These are phyloP conservation scores for Neoscytalidium dimidiatum DNA, from an alignment of 2,329 filamentous ascomycete species.

Conservation along the genomic window DNA sequence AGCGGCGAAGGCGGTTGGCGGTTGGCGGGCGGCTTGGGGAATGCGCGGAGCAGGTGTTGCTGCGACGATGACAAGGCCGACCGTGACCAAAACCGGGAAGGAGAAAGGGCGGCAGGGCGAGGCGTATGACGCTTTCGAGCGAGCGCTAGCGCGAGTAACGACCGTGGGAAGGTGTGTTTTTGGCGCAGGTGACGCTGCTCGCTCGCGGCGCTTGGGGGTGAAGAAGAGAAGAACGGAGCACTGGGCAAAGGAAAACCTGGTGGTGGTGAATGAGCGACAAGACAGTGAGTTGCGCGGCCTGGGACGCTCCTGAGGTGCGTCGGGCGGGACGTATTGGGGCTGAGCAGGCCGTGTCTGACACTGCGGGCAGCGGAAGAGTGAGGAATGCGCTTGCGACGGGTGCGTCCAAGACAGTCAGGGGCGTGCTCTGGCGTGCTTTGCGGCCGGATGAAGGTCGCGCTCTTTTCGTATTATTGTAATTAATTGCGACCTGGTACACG, in stretches of 20 bases:
- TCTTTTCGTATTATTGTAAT: conserved; percentile 17
- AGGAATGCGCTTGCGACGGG: conserved; percentile 12
- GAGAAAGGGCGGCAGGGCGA: conserved; percentile 6
- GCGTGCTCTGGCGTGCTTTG: conserved; percentile 11
- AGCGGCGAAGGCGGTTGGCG: background rate
- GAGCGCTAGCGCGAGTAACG: conserved; percentile 16
- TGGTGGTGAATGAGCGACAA: conserved; percentile 10
- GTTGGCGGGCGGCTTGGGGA: conserved; percentile 9
- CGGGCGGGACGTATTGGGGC: conserved; percentile 16
- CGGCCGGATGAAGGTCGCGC: conserved; percentile 15
- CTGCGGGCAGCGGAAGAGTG: conserved; percentile 11
- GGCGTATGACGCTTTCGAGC: conserved; percentile 9
- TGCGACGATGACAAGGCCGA: conserved; percentile 18
- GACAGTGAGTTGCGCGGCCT: conserved; percentile 2
- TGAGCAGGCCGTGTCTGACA: conserved; percentile 19
- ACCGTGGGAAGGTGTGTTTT: background rate
- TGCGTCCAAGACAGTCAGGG: conserved; percentile 13
- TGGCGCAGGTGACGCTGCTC: conserved; percentile 12
- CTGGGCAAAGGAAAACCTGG: conserved; percentile 10
- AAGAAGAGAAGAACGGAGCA: background rate
- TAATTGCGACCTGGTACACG: conserved; percentile 10
- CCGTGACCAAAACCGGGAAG: conserved; percentile 13
- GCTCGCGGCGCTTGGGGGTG: background rate
- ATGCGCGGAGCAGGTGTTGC: conserved; percentile 19
- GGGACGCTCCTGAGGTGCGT: conserved; percentile 16